Conservation (phyloP, 177 flowering plant genomes). For the Vitis hybrid region DNA sequence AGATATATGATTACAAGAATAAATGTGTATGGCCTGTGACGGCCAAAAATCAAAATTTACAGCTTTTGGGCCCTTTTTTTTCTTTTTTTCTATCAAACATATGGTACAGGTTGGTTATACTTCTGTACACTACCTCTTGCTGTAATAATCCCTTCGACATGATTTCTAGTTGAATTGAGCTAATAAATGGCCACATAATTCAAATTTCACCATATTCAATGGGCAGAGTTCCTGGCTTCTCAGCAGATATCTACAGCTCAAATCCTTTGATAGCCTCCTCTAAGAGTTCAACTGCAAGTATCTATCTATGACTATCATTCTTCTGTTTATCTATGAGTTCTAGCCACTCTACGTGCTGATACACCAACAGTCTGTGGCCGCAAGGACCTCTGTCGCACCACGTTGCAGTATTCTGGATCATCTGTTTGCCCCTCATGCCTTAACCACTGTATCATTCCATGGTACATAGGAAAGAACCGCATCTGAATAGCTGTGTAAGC, state of each 20-base stretch:
- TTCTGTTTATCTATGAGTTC: constrained; percentile 5
- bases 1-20: background rate
- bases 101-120: background rate
- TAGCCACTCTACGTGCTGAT: constrained; percentile 68
- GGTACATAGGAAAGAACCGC: constrained; percentile 89
- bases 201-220: background rate
- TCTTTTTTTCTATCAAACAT: background rate
- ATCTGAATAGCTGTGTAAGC: constrained; percentile 55
- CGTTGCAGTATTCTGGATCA: constrained; percentile 64
- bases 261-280: background rate
- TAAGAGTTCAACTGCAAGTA: background rate
- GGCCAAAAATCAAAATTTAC: constrained; percentile 7
- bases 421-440: constrained; percentile 57
- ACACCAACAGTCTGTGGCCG: constrained; percentile 73
- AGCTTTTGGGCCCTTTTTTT: background rate
- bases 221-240: background rate
- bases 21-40: background rate
- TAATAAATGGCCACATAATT: background rate
- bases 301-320: background rate
- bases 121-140: constrained; percentile 8
- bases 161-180: background rate
- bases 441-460: constrained; percentile 81
- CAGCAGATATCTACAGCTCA: constrained; percentile 1
- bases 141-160: background rate
- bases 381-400: constrained; percentile 72